A percentile compares a stretch with the other conserved stretches of the same genome.
phyloP scores from a whole-genome alignment of 2,329 filamentous ascomycete genomes.

The Fonsecaea pedrosoi region DNA sequence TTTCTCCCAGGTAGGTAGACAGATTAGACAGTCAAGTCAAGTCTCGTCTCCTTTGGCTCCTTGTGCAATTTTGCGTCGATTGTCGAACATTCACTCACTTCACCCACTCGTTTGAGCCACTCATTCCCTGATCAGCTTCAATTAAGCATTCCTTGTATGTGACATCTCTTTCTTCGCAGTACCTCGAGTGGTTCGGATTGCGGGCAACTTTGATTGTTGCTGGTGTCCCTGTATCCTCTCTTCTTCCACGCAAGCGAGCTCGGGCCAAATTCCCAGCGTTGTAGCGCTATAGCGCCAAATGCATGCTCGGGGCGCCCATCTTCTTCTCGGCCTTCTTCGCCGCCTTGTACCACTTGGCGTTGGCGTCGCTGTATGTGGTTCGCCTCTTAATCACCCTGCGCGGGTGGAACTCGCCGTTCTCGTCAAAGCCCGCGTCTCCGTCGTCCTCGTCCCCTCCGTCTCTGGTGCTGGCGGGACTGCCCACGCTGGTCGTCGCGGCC shows the following conservation, averaged over 20 bases:
- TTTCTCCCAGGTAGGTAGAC: too few species aligned
- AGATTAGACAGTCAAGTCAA: too few species aligned
- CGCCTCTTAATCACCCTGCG: conserved; percentile 28
- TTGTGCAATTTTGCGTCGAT: too few species aligned
- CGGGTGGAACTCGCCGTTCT: conserved; percentile 35
- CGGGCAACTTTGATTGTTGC: too few species aligned
- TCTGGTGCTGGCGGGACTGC: conserved; percentile 16
- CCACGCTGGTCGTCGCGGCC: conserved; percentile 20
- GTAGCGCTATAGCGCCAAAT: conserved; percentile 35
- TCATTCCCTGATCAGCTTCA: too few species aligned
- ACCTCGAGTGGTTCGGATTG: too few species aligned
- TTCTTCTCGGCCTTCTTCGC: conserved; percentile 42
- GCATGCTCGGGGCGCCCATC: conserved; percentile 36
- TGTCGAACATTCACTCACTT: too few species aligned
- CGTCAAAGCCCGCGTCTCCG: conserved; percentile 28
- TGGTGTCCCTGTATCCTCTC: neutral
- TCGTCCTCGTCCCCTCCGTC: conserved; percentile 24
- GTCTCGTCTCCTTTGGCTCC: too few species aligned
- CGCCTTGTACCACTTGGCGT: conserved; percentile 42
- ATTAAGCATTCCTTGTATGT: too few species aligned
- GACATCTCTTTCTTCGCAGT: too few species aligned
- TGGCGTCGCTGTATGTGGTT: conserved; percentile 37
- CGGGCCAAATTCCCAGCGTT: neutral
- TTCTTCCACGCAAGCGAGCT: too few species aligned
- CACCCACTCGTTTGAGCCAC: too few species aligned